Evolutionary conservation across 1,284 basidiomycete species (phyloP), one percentile per base, ranked within the genome.

Genomic region (Trichosporon sp.): DNA sequence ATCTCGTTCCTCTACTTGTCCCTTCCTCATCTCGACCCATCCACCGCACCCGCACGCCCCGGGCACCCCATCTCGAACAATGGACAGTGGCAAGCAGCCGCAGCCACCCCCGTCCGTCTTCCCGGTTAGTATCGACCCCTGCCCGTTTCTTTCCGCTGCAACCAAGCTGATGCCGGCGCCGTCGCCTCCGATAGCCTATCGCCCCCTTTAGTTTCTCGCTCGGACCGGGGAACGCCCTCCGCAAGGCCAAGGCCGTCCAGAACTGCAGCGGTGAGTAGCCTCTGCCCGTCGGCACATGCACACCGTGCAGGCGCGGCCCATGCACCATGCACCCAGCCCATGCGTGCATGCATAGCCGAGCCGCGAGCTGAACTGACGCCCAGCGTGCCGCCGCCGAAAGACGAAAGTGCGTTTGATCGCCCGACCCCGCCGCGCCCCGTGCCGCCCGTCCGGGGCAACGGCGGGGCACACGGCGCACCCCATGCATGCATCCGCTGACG

Each of bases 351-450:
- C 25, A 34, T 34, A 18, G 23, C 13, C 1, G 11, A 18, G 53
- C 67, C 2, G 18, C 3, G 44, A 3, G 32, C 51, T 27, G 34
- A 47, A 31, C 60, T 65, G 34, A 66, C 42, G 6, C 21, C 2
- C 51, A 72, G 71, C 71, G 0, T 72, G 71, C 29, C 69, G 71
- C 2, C 67, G 71, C 9, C 65, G 71, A n/a, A 72, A 72, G 64
- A 70, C 71, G 12, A 72, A 72, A 67, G 70, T 68, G 18, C 23
- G 69, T 44, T 23, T 23, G 62, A 27, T 42, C 38, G 21, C 25
- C 62, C 9, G 34, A 25, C 34, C 21, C 23, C 32, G 21, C 32
- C 23, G 32, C 60, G 60, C 32, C 23, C 12, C 58, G 13, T 27
- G 53, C 64, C 44, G 31, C n/a, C 47, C 18, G 2, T 25, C 47